Evolutionary conservation across 169 alveolate genomes (phyloP).

Genomic region (Fabrea salina): DNA sequence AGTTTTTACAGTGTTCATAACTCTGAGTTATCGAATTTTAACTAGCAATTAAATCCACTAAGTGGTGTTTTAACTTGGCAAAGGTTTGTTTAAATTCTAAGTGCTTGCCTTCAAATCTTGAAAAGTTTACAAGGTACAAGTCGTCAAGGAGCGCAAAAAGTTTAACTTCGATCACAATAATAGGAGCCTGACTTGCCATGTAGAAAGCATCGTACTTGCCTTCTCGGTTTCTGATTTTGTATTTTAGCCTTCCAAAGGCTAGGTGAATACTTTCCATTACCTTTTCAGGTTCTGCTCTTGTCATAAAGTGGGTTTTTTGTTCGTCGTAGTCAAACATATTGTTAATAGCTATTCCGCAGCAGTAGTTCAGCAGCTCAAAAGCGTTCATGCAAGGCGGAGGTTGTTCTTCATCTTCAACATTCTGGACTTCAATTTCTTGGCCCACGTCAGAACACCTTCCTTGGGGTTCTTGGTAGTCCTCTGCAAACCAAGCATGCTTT

Average conservation of each 20-base stretch:
- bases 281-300: background rate
- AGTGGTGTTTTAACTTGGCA: no score
- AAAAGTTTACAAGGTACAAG: background rate
- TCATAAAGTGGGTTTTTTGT: background rate
- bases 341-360: background rate
- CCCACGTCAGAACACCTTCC: background rate
- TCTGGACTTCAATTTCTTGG: background rate
- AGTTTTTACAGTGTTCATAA: no score
- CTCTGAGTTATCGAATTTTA: no score
- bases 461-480: conserved; percentile 19
- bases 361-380: conserved; percentile 2
- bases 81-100: no score
- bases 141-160: background rate
- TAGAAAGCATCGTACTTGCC: background rate
- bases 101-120: no score
- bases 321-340: conserved; percentile 8
- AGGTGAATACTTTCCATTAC: background rate
- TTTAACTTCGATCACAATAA: background rate
- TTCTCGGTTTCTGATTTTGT: background rate
- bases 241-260: background rate
- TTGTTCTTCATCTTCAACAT: background rate
- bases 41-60: no score
- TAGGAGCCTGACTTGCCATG: background rate
- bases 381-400: background rate
- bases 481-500: conserved; percentile 78